Conservation (phyloP, 495 filamentous ascomycete species). For the Aspergillus bertholletiae region DNA sequence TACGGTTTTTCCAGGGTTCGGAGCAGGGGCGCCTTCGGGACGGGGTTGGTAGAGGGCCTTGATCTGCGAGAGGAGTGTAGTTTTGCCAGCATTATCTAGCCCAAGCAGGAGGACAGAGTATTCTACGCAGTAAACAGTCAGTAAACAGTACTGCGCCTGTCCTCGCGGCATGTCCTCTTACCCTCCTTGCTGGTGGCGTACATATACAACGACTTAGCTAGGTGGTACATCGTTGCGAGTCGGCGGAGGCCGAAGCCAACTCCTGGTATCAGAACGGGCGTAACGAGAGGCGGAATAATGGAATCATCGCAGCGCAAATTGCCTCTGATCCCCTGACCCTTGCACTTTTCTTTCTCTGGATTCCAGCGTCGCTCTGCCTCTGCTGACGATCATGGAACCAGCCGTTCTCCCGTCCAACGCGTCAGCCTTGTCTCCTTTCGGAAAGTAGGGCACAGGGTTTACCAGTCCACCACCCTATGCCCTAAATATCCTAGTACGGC, state of each 20-base stretch:
- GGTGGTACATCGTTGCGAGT: conserved; percentile 80
- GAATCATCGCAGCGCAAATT: conserved; percentile 21
- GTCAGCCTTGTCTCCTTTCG: conserved; percentile 25
- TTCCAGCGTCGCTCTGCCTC: not conserved
- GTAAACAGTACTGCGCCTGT: not conserved
- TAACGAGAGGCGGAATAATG: conserved; percentile 7
- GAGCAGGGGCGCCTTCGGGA: conserved; percentile 46
- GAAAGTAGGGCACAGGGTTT: conserved; percentile 33
- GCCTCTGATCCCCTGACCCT: not conserved
- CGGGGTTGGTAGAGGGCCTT: conserved; percentile 78
- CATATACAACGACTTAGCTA: conserved; percentile 90
- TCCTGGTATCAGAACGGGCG: conserved; percentile 16
- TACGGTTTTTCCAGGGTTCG: conserved; percentile 68
- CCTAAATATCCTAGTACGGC: conserved; percentile 14
- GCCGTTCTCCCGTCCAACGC: conserved; percentile 11
- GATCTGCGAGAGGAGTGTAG: conserved; percentile 93
- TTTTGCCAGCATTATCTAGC: conserved; percentile 97
- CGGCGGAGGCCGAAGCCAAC: conserved; percentile 11
- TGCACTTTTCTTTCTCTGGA: not conserved
- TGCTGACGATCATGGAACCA: not conserved
- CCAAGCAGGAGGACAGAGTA: conserved; percentile 97
- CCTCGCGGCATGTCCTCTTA: conserved; percentile 23
- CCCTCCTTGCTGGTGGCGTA: conserved; percentile 95
- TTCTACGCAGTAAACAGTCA: conserved; percentile 48
- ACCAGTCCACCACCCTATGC: conserved; percentile 4